Base-by-base conservation (phyloP, 2,329 filamentous ascomycete species). In the Claviceps quebecensis region DNA sequence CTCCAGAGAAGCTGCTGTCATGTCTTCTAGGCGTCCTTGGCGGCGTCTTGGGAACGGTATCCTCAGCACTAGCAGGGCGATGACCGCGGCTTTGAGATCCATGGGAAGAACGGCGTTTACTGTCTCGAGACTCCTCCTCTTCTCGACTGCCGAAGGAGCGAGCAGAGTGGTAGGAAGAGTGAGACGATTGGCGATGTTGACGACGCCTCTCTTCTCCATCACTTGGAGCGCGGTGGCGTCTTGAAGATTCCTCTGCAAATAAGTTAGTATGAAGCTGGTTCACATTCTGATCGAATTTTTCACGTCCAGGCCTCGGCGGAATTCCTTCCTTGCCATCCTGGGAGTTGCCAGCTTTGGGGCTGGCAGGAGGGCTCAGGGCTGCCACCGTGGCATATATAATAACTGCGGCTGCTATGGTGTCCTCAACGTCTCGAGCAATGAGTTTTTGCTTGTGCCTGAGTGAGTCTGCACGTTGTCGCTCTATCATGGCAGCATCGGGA, bases 201-300 rank as follows among this genome's bases (percentile, higher is more conserved):
- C 69, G 69, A 54, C 67, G 69, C 56, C 65, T 64, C 47, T 70
- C 67, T 45, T 70, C 68, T 60, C 60, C 65, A 54, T 71, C 67
- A 56, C 60, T 64, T 45, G 65, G 61, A 52, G 64, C 64, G 55
- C 60, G 60, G 50, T 59, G 59, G 54, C 68, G 66, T 61, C 64
- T 69, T 60, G 61, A 64, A 60, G 65, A 73, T 57, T 74, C 72
- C 66, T 76, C 75, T 78, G 69, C 67, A 65, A 69, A 73, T 62
- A 72, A 69, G 75, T 79, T 72, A 79, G 76, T 69, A 72, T 72
- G 69, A 65, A 69, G 67, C 64, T 66, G 64, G 61, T 65, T 39
- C 45, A 44, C 44, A 43, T 40, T 16, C 9, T 48, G 45, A 40
- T 50, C 47, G n/a, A 36, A n/a, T 37, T 23, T 34, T 23, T 34